Evolutionary conservation across 2,329 filamentous ascomycete species (phyloP).

Genomic region (Escovopsis weberi): DNA sequence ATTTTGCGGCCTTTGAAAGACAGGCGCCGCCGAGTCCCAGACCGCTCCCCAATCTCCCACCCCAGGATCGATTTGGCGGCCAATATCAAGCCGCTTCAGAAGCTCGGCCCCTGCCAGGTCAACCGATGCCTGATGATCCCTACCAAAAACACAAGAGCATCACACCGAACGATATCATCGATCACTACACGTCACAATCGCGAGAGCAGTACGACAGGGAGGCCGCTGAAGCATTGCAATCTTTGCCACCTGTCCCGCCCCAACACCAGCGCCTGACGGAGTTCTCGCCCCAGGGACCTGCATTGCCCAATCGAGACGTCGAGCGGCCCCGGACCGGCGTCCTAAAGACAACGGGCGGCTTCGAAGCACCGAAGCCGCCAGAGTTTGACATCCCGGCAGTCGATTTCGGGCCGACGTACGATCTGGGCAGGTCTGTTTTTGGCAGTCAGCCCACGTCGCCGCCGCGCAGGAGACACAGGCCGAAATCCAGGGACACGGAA

Average conservation of each 20-base stretch:
- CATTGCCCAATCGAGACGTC: constrained; percentile 35
- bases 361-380: constrained; percentile 9
- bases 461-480: too few relatives aligned
- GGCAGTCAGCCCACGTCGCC: constrained; percentile 15
- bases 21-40: constrained; percentile 1
- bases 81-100: background rate
- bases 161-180: constrained; percentile 24
- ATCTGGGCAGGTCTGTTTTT: constrained; percentile 37
- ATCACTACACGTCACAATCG: constrained; percentile 20
- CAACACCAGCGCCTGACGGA: constrained; percentile 11
- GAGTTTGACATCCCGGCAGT: constrained; percentile 53
- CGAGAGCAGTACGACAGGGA: constrained; percentile 7
- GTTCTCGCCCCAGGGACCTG: constrained; percentile 24
- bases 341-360: constrained; percentile 60
- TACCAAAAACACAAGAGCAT: constrained; percentile 11
- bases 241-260: constrained; percentile 10
- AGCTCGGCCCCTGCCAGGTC: too few relatives aligned
- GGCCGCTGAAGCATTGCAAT: constrained; percentile 6
- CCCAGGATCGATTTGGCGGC: background rate
- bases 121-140: background rate
- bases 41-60: background rate
- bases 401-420: constrained; percentile 72
- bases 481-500: constrained; percentile 7
- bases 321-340: constrained; percentile 66
- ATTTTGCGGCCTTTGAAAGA: background rate